Percentiles rank a stretch among this genome's conserved stretches.
These are phyloP conservation scores for Suillus lakei DNA, from an alignment of 768 basidiomycete species.

Conservation along the genomic window DNA sequence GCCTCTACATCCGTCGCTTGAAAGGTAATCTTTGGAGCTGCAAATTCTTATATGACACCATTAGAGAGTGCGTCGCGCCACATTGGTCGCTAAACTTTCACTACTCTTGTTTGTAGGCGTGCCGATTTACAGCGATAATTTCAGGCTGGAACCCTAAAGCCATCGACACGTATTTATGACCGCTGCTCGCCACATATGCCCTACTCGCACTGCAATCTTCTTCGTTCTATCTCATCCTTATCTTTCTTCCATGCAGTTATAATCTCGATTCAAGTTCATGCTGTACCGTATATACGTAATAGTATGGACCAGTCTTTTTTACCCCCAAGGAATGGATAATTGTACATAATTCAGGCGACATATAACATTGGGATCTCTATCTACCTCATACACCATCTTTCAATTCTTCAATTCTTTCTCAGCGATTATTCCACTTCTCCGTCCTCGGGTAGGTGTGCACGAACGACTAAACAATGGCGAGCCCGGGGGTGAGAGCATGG, in stretches of 20 bases:
- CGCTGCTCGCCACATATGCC: constrained; percentile 27
- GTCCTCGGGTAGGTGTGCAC: background rate
- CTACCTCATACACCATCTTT: background rate
- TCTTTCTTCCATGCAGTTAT: constrained; percentile 8
- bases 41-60: constrained; percentile 86
- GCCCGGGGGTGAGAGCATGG: background rate
- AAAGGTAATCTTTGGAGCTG: constrained; percentile 93
- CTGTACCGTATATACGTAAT: constrained; percentile 28
- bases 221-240: constrained; percentile 1
- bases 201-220: constrained; percentile 31
- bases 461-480: background rate
- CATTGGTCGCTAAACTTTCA: constrained; percentile 11
- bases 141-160: constrained; percentile 26
- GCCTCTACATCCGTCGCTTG: constrained; percentile 87
- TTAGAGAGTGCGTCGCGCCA: constrained; percentile 71
- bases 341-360: constrained; percentile 22
- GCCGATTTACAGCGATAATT: constrained; percentile 40
- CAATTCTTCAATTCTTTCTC: background rate
- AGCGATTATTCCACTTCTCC: background rate
- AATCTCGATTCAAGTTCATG: constrained; percentile 24
- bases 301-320: constrained; percentile 20
- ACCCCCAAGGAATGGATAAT: constrained; percentile 28
- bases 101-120: constrained; percentile 27
- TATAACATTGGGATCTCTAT: background rate
- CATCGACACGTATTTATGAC: constrained; percentile 12